Evolutionary conservation across 192 early-diverging fungal genomes (phyloP), one percentile per base, ranked within the genome.

Genomic region (Gonapodya sp.): DNA sequence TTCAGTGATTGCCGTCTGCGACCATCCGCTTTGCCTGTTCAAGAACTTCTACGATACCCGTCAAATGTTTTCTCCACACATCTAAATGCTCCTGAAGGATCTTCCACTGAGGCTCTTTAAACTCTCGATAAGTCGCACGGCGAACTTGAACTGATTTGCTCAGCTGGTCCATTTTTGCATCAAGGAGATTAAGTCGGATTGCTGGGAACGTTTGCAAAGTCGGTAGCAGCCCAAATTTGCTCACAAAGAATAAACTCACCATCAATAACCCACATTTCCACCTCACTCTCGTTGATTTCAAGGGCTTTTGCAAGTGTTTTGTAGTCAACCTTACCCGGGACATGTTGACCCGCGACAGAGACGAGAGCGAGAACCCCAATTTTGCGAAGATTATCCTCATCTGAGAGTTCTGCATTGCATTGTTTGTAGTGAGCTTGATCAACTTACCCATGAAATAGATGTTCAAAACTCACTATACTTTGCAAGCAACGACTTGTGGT

Each of bases 231-330:
- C 46, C 8, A 64, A 64, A 64, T 64, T 64, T 64, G 46, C 46
- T 24, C 46, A n/a, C 64, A 18, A 30, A 18, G 64, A 16, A 72
- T 18, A 18, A 30, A 72, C 82, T 2, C 73, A 85, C 84, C 94
- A 83, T 96, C 94, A 84, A 98, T 97, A 31, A 96, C 91, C 95
- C 96, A 98, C 88, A 96, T 84, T 88, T 98, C 97, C 14, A 98
- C 95, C 35, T 96, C 94, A 24, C 87, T 89, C 79, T 90, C 91
- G 18, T 88, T 85, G 78, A 98, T 90, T 77, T 90, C 90, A 35
- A 98, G 87, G 0, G 91, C 92, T 77, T 87, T 84, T 46, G 94
- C 90, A 75, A 98, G 91, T n/a, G 87, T 84, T 75, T 82, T 79
- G 84, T 96, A 97, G 36, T 91, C 85, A 82, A 98, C 86, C 75